Percentiles rank a stretch among this genome's conserved stretches.
Evolutionary conservation across 352 stramenopile species (phyloP).

Genomic region (Pythium phragmiticola): DNA sequence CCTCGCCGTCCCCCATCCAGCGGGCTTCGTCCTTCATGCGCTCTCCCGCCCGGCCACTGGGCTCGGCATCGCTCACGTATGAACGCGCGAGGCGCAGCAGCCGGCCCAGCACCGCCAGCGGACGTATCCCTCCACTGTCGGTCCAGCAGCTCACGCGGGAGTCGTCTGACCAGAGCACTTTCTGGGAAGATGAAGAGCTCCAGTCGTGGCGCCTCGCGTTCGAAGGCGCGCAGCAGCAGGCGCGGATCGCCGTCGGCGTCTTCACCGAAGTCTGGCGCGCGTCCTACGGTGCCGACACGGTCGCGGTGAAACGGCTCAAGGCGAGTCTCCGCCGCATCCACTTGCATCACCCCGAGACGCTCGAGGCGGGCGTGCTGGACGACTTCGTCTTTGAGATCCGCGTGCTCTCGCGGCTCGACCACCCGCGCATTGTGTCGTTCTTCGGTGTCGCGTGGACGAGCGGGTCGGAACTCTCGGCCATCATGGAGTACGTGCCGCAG

Average conservation of each 20-base stretch:
- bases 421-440: conserved; percentile 52
- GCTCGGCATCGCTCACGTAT: background rate
- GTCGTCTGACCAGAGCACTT: conserved; percentile 9
- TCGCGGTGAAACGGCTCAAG: conserved; percentile 42
- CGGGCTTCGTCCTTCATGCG: background rate
- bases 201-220: conserved; percentile 41
- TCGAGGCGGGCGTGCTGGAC: conserved; percentile 31
- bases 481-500: conserved; percentile 50
- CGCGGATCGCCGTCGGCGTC: conserved; percentile 25
- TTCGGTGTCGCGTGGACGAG: conserved; percentile 44
- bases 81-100: too few relatives aligned
- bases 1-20: background rate
- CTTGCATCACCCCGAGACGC: conserved; percentile 23
- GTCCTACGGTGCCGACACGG: conserved; percentile 37
- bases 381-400: conserved; percentile 57
- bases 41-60: background rate
- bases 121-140: too few relatives aligned
- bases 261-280: conserved; percentile 47
- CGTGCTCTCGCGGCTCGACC: conserved; percentile 45
- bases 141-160: too few relatives aligned
- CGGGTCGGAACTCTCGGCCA: conserved; percentile 33
- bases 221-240: conserved; percentile 29
- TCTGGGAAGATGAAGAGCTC: conserved; percentile 41
- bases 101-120: too few relatives aligned
- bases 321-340: conserved; percentile 26